Percentiles rank a stretch among this genome's conserved stretches.
These are phyloP conservation scores for Ophiocordyceps unilateralis DNA, from an alignment of 2,329 filamentous ascomycete species.

Conservation along the genomic window DNA sequence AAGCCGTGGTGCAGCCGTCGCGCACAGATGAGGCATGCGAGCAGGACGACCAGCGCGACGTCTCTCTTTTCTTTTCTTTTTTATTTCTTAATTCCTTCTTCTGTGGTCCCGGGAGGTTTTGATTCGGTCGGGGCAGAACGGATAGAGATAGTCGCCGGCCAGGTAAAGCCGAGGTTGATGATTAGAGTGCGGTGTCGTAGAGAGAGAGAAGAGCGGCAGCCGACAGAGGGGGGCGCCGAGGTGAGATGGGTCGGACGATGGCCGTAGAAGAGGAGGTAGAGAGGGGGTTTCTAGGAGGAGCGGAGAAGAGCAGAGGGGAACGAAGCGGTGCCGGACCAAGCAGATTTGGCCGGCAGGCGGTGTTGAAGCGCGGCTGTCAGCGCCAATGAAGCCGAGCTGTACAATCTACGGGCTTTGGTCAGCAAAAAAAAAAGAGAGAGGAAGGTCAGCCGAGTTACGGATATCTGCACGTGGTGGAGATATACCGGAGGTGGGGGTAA, in stretches of 20 bases:
- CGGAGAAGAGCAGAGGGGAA: neutral
- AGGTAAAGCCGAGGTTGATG: neutral
- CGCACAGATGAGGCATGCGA: constrained; percentile 19
- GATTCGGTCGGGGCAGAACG: neutral
- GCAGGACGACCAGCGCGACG: constrained; percentile 5
- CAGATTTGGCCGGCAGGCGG: neutral
- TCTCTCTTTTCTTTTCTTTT: neutral
- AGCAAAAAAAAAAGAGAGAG: neutral
- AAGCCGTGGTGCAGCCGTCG: constrained; percentile 8
- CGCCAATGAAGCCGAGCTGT: neutral
- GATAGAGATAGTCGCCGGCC: neutral
- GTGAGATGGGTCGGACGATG: neutral
- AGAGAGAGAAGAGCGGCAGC: neutral
- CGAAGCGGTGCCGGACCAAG: neutral
- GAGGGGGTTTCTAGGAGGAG: no score
- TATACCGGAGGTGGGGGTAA: neutral
- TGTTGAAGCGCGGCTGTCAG: neutral
- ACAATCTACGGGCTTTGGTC: neutral
- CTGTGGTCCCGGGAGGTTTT: neutral
- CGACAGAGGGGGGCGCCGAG: neutral
- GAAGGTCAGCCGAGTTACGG: neutral
- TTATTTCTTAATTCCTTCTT: neutral
- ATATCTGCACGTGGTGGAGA: neutral
- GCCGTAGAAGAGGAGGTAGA: neutral
- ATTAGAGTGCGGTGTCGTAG: neutral